Percentiles rank a stretch among this genome's conserved stretches.
Evolutionary conservation across 2,329 filamentous ascomycete species (phyloP).

Genomic region (Arthrobotrys musiformis): DNA sequence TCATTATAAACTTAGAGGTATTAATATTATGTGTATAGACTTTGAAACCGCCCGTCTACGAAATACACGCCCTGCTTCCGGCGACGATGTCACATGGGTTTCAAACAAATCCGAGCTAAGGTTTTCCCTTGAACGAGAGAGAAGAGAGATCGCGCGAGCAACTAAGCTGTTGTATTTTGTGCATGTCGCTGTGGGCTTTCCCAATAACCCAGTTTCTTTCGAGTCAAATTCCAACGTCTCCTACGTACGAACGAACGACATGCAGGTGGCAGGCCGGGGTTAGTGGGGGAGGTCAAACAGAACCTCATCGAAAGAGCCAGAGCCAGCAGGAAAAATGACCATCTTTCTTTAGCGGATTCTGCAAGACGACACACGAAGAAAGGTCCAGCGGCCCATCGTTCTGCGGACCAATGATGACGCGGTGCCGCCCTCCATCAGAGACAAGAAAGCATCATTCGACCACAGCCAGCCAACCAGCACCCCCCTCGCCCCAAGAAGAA

Average conservation of each 20-base stretch:
- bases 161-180: slow-evolving; percentile 12
- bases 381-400: slow-evolving; percentile 22
- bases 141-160: background rate
- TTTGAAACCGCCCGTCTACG: slow-evolving; percentile 12
- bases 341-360: slow-evolving; percentile 24
- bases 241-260: too few relatives aligned
- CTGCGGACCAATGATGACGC: slow-evolving; percentile 45
- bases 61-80: slow-evolving; percentile 19
- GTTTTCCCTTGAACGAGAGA: background rate
- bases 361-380: slow-evolving; percentile 21
- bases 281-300: slow-evolving; percentile 20
- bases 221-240: slow-evolving; percentile 19
- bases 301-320: slow-evolving; percentile 46
- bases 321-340: slow-evolving; percentile 20
- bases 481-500: slow-evolving; percentile 6
- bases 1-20: background rate
- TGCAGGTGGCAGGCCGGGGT: slow-evolving; percentile 24
- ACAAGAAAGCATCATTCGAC: slow-evolving; percentile 28
- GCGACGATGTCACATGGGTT: slow-evolving; percentile 27
- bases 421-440: slow-evolving; percentile 39
- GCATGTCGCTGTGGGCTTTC: background rate
- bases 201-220: background rate
- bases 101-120: slow-evolving; percentile 3
- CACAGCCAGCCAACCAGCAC: slow-evolving; percentile 37
- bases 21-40: background rate